These are phyloP conservation scores for Puccinia hordei DNA, from an alignment of 1,284 basidiomycete genomes.

Conservation along the genomic window DNA sequence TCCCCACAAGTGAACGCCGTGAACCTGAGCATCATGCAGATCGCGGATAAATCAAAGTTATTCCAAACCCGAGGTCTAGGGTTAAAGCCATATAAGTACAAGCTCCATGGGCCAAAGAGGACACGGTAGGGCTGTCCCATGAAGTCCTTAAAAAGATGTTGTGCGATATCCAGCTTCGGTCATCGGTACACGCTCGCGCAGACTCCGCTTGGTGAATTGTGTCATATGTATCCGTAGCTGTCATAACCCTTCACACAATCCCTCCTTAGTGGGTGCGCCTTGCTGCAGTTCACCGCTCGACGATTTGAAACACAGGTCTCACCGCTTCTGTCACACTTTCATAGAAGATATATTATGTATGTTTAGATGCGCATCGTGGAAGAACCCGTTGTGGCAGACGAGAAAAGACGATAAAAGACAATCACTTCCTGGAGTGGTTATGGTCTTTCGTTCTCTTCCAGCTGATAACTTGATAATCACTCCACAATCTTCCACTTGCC, in stretches of 20 bases:
- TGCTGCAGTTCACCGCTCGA: neutral
- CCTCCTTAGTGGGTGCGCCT: neutral
- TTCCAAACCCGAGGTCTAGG: neutral
- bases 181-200: neutral
- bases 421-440: constrained; percentile 4
- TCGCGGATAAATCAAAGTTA: neutral
- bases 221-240: neutral
- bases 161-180: neutral
- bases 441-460: neutral
- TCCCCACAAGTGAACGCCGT: neutral
- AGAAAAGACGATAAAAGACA: neutral
- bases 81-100: neutral
- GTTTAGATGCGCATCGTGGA: neutral
- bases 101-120: neutral
- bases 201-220: constrained; percentile 9
- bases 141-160: neutral
- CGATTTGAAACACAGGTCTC: neutral
- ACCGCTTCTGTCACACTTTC: neutral
- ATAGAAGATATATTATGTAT: neutral
- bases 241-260: constrained; percentile 7
- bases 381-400: neutral
- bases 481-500: neutral
- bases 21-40: neutral
- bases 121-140: no score
- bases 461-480: neutral